phyloP scores from a whole-genome alignment of 257 asterid species.

The Solanum tacnaense region DNA sequence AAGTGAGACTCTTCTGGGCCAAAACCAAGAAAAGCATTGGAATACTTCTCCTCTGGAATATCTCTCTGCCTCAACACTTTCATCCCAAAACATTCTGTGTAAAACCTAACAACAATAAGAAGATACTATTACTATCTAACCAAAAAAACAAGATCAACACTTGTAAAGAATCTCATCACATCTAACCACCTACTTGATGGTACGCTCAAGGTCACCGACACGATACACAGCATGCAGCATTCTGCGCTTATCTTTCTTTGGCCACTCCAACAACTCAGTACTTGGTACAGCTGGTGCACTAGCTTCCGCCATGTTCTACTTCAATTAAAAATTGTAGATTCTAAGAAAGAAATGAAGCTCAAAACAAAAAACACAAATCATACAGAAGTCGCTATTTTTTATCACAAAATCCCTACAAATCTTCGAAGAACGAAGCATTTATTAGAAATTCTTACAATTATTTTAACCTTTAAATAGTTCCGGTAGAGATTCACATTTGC shows the following conservation, averaged over 20 bases:
- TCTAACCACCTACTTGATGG: slow-evolving; percentile 62
- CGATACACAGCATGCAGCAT: slow-evolving; percentile 88
- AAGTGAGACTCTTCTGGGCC: slow-evolving; percentile 93
- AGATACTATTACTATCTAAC: background rate
- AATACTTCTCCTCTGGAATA: slow-evolving; percentile 80
- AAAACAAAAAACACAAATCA: background rate
- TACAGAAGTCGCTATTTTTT: background rate
- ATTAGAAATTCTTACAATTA: background rate
- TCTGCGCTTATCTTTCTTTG: slow-evolving; percentile 81
- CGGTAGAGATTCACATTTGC: background rate
- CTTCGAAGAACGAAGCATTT: background rate
- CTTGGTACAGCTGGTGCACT: slow-evolving; percentile 40
- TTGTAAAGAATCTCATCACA: background rate
- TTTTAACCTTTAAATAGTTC: background rate
- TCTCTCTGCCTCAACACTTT: slow-evolving; percentile 86
- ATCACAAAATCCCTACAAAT: background rate
- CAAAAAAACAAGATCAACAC: background rate
- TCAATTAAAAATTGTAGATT: background rate
- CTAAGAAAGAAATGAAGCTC: background rate
- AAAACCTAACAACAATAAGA: slow-evolving; percentile 43
- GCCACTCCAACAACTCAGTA: slow-evolving; percentile 76
- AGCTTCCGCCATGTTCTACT: slow-evolving; percentile 54
- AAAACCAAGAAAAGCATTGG: slow-evolving; percentile 98
- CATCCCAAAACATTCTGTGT: slow-evolving; percentile 94
- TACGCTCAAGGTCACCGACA: slow-evolving; percentile 93